Evolutionary conservation across 352 stramenopile species (phyloP).

Genomic region (Phytophthora rubi): DNA sequence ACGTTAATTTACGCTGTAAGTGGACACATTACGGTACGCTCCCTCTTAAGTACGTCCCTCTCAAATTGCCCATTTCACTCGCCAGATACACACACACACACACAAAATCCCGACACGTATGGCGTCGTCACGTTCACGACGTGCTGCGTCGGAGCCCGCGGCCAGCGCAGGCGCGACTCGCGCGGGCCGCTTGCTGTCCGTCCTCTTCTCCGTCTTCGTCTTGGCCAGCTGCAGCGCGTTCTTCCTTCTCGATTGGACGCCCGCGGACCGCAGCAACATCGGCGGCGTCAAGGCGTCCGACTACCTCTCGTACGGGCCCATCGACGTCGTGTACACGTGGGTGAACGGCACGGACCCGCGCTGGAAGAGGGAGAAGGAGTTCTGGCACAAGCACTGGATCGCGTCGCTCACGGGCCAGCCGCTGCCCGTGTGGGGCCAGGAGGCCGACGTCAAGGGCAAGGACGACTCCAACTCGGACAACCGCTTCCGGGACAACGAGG

Average conservation of each 20-base stretch:
- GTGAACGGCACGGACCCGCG: conserved; percentile 95
- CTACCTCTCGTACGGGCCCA: conserved; percentile 80
- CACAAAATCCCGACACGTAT: conserved; percentile 20
- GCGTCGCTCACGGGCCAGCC: conserved; percentile 81
- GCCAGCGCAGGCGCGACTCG: too few species aligned
- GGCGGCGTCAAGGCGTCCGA: conserved; percentile 59
- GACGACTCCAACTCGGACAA: conserved; percentile 88
- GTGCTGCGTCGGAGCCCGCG: conserved; percentile 1
- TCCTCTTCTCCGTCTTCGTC: conserved; percentile 18
- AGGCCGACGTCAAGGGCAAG: conserved; percentile 59
- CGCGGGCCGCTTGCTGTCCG: neutral
- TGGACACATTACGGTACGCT: neutral
- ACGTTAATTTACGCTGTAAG: too few species aligned
- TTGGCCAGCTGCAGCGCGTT: conserved; percentile 18
- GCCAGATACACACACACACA: conserved; percentile 9
- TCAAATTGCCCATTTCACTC: neutral
- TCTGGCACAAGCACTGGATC: conserved; percentile 91
- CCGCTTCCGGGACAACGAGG: conserved; percentile 94
- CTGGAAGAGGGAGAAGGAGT: conserved; percentile 91
- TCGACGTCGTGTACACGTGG: conserved; percentile 97
- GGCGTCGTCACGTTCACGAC: conserved; percentile 26
- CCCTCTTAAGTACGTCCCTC: neutral
- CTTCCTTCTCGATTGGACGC: conserved; percentile 20
- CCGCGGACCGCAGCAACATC: conserved; percentile 63
- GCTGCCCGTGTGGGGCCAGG: conserved; percentile 58